Evolutionary conservation across 495 filamentous ascomycete species (phyloP), one percentile per base, ranked within the genome.

Genomic region (Talaromyces trachyspermus): DNA sequence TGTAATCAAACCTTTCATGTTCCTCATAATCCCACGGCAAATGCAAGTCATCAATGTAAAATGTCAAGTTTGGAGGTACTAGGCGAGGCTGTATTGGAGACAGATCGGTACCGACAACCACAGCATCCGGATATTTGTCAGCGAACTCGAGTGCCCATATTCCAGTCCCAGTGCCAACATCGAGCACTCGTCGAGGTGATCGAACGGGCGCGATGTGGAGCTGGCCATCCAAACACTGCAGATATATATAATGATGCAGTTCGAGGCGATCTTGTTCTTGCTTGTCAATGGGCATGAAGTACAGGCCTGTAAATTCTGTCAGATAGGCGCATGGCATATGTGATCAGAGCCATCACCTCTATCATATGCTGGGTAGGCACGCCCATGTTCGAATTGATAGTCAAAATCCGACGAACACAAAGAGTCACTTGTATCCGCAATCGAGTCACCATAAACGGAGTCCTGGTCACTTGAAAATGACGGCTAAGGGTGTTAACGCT

Each of bases 221-320:
- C 14, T 56, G 62, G 12, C 66, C 71, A 40, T 67, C 64, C 2
- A 74, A 57, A 9, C 64, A 54, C 20, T 67, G 26, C 18, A 22
- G 15, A 40, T 60, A 66, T 52, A 78, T 68, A 27, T 73, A 68
- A 53, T 84, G 79, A 29, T 72, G 64, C 54, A 85, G 67, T 52
- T 85, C 79, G 51, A 85, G 74, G 22, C 82, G 72, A 46, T 82
- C 78, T 54, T 82, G 76, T 59, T 86, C 80, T 11, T 65, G 59
- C 25, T 69, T 76, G 45, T 82, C 79, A 43, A 82, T 82, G 0
- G 80, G 81, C 41, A 81, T 75, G 7, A 12, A 6, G 27, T 30
- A 30, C 27, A 12, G 12, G 27, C 27, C 27, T 30, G 27, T 6
- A 12, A 30, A 12, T 6, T 30, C 45, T 81, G 74, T 43, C 72